Evolutionary conservation across 2,329 filamentous ascomycete genomes (phyloP).

Genomic region (Pseudogymnoascus sp.): DNA sequence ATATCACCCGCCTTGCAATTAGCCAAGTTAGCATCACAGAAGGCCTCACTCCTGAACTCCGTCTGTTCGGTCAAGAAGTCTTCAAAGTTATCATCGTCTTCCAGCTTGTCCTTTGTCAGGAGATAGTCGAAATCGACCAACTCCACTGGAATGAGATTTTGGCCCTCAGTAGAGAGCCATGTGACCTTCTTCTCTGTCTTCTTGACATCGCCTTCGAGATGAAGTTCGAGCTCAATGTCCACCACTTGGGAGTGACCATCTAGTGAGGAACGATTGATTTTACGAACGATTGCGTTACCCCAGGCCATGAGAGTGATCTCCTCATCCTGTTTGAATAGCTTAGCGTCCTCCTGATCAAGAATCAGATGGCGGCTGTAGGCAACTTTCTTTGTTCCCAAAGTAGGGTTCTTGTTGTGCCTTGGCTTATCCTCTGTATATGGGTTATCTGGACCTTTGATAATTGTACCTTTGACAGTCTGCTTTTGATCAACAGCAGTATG

Average conservation of each 20-base stretch:
- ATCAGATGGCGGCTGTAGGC: constrained; percentile 66
- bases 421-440: constrained; percentile 66
- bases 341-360: constrained; percentile 80
- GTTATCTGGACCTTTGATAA: constrained; percentile 50
- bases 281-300: constrained; percentile 78
- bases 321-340: constrained; percentile 72
- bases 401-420: constrained; percentile 81
- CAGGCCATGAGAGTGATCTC: constrained; percentile 96
- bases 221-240: constrained; percentile 68
- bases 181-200: constrained; percentile 94
- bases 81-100: constrained; percentile 74
- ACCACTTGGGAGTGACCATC: constrained; percentile 45
- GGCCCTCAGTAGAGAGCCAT: constrained; percentile 68
- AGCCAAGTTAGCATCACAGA: constrained; percentile 74
- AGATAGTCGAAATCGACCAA: constrained; percentile 93
- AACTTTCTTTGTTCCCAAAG: constrained; percentile 79
- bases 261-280: constrained; percentile 43
- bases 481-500: constrained; percentile 64
- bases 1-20: constrained; percentile 79
- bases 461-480: constrained; percentile 59
- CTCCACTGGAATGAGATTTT: constrained; percentile 70
- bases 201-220: constrained; percentile 88
- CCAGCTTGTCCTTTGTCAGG: constrained; percentile 84
- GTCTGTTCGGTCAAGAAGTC: constrained; percentile 71
- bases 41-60: constrained; percentile 62